Percentiles rank a stretch among this genome's conserved stretches.
phyloP scores from a whole-genome alignment of 1,139 yeast genomes.

The Yamadazyma buinensis region DNA sequence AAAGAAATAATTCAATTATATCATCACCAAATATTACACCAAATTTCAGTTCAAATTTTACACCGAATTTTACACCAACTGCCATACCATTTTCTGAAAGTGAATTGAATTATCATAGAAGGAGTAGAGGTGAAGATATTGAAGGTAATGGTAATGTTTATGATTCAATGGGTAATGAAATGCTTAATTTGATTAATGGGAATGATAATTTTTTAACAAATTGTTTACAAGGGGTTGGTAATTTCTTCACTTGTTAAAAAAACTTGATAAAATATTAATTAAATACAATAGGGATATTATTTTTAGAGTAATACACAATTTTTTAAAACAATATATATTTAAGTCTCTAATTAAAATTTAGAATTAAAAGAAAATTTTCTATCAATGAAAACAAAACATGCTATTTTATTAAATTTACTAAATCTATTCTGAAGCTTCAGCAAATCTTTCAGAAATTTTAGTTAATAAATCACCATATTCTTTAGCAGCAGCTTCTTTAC shows the following conservation, averaged over 20 bases:
- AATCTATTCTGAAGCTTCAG: conserved; percentile 84
- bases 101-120: conserved; percentile 15
- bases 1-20: neutral
- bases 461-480: conserved; percentile 76
- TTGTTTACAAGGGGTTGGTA: conserved; percentile 10
- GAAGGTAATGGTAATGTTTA: conserved; percentile 12
- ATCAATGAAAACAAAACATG: neutral
- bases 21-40: neutral
- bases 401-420: neutral
- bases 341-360: conserved; percentile 1
- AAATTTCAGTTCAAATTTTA: neutral
- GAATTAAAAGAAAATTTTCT: conserved; percentile 1
- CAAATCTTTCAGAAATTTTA: conserved; percentile 83
- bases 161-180: conserved; percentile 17
- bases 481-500: conserved; percentile 69
- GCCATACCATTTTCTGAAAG: conserved; percentile 23
- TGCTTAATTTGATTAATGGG: conserved; percentile 16
- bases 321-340: conserved; percentile 1
- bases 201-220: conserved; percentile 17
- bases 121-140: conserved; percentile 1
- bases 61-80: conserved; percentile 21
- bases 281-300: no score
- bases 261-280: conserved; percentile 1
- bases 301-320: no score
- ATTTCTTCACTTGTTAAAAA: conserved; percentile 5